Base-by-base conservation (phyloP, 2,329 filamentous ascomycete genomes). In the Pseudogymnoascus sp. region DNA sequence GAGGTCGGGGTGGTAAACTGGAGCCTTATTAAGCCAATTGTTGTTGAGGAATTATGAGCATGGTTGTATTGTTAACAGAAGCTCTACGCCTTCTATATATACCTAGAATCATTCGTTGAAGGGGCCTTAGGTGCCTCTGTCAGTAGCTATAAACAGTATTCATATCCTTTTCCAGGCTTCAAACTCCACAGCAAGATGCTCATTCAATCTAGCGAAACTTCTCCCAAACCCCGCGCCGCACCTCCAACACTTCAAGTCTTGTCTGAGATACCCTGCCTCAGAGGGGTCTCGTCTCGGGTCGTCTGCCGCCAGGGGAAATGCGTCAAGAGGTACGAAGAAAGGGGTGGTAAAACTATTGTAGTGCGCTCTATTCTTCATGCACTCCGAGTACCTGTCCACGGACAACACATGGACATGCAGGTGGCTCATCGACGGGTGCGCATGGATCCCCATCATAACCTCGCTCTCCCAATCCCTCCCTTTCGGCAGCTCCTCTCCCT, bases 311-410 rank as follows among this genome's bases (percentile, higher is more conserved):
- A 97, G 77, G 3, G 95, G 93, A 60, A 97, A 93, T 65, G 93
- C 89, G 21, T 86, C 86, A 25, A 97, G 71, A 14, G 82, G 80
- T 11, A 97, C 84, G 21, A 99, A 84, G 73, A 97, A 99, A 3
- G 84, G 83, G 61, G 93, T 96, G 34, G 84, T 86, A 76, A 97
- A 97, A 67, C 89, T 95, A 72, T 95, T 91, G 77, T 97, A 97
- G 76, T 97, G 95, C 74, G 92, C 93, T 67, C 86, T 82, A 72
- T 93, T 87, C 76, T 88, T 90, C 75, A 97, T 68, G 53, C 81
- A 82, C 9, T 84, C 81, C 38, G 88, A 91, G 69, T 85, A 81
- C 80, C 90, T 88, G 73, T 99, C 95, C 16, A 85, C 80, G 40
- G 89, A 91, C 63, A 97, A 77, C 31, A 97, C 85, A 75, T 99